Base-by-base conservation (phyloP, 2,329 filamentous ascomycete species). In the Colletotrichum sojae region DNA sequence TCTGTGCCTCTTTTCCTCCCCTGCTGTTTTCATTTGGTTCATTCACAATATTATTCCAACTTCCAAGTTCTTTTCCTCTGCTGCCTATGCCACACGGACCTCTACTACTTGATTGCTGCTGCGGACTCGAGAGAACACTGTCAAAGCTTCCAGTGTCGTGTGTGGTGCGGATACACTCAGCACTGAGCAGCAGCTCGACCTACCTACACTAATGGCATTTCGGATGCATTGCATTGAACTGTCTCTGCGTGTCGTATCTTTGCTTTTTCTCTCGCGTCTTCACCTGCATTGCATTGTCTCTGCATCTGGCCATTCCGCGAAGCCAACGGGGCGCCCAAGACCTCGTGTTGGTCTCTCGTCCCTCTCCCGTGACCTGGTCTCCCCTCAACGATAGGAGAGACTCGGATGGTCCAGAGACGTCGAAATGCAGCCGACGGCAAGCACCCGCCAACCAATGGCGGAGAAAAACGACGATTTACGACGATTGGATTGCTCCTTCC, bases 221-320 rank as follows among this genome's bases (percentile, higher is more conserved):
- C n/a, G 3, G 20, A 5, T 31, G 18, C 15, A 25, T 31, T 39
- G 60, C 59, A 62, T 48, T 36, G 48, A 22, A 20, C 54, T 46
- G 60, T 63, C 39, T 31, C 40, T 63, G 49, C 49, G 40, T 25
- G 1, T 43, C 27, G 22, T 25, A 25, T 46, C 1, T 25, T 55
- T 65, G 18, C 40, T 65, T 59, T 36, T 36, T 36, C 31, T 36
- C 43, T 68, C 36, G 27, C 6, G 43, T 39, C 46, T 20, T 59
- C 48, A 15, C 16, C 6, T 58, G 54, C 49, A 63, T 20, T 61
- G 48, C 31, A 59, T 56, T 58, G 65, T 53, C 58, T 67, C 59
- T 67, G 53, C 59, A 53, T 53, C 65, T 63, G 59, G 36, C 59
- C 58, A 58, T 48, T 52, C 13, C 4, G 2, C 2, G 4, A 63